Base-by-base conservation (phyloP, 2,329 filamentous ascomycete species). In the Teratosphaeria gauchensis region DNA sequence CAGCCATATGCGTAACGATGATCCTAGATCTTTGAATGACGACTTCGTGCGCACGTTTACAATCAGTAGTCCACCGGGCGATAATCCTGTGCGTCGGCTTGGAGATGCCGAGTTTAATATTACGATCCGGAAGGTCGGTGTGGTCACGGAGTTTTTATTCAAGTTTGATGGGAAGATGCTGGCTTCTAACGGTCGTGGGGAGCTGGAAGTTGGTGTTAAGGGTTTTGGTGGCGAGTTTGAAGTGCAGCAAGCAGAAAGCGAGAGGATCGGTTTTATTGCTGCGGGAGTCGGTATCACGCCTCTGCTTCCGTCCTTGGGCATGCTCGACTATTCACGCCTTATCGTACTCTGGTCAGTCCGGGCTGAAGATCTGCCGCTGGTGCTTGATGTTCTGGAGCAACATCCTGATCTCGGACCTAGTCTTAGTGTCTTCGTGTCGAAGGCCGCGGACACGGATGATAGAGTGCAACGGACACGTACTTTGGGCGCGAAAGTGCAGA, bases 31-130 rank as follows among this genome's bases (percentile, higher is more conserved):
- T 65, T 71, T 95, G 16, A 96, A 95, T 66, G 90, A 95, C 69
- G 90, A 96, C 69, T 92, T 84, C 62, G 78, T 94, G 4, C 79
- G 90, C 31, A 95, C 90, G 0, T 95, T 95, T 68, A 95, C 90
- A 1, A 80, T 95, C 0, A 89, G 87, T 1, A 89, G 81, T 1
- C 72, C 76, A 1, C 82, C 85, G 0, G 65, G 66, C 42, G 54
- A 58, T 31, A 63, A 66, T n/a, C 67, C 70, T 1, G 64, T 57
- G 4, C 56, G 58, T 19, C 59, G 60, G 19, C 63, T 68, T 1
- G 60, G 63, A 2, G 68, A 70, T 1, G 67, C 77, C 38, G 78
- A 85, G 65, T 80, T 94, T 58, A 85, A 92, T 65, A 86, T 95
- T 62, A 92, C 88, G 4, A 82, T 85, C 1, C 76, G 88, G 16